These are phyloP conservation scores for Pleurotus giganteus DNA, from an alignment of 768 basidiomycete species.

Conservation along the genomic window DNA sequence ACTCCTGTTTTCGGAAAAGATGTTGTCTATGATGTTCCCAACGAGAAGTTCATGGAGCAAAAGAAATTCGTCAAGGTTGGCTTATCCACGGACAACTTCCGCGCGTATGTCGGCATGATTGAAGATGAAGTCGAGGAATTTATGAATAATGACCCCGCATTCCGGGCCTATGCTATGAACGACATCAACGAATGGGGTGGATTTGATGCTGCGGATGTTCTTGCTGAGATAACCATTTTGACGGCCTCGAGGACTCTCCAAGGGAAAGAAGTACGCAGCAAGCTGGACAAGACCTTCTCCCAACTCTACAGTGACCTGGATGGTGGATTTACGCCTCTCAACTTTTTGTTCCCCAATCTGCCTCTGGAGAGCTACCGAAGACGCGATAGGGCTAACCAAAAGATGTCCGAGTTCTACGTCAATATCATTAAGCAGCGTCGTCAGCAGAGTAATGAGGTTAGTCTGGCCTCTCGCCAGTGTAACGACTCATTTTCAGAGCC, in stretches of 20 bases:
- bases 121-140: conserved; percentile 74
- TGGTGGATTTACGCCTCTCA: conserved; percentile 93
- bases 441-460: conserved; percentile 43
- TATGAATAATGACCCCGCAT: conserved; percentile 61
- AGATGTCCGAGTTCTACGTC: conserved; percentile 93
- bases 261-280: conserved; percentile 82
- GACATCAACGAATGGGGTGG: conserved; percentile 75
- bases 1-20: conserved; percentile 97
- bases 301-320: conserved; percentile 86
- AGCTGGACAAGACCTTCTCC: conserved; percentile 82
- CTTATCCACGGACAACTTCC: conserved; percentile 88
- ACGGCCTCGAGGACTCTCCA: conserved; percentile 94
- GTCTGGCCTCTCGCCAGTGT: conserved; percentile 8
- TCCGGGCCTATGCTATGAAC: conserved; percentile 59
- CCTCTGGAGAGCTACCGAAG: conserved; percentile 88
- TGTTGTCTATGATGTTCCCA: conserved; percentile 96
- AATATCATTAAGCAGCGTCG: conserved; percentile 78
- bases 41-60: conserved; percentile 97
- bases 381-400: conserved; percentile 86
- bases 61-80: conserved; percentile 98
- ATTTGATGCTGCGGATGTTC: conserved; percentile 69
- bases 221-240: conserved; percentile 90
- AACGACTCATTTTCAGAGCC: background rate
- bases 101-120: conserved; percentile 79
- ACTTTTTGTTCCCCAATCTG: conserved; percentile 92